Base-by-base conservation (phyloP, 768 basidiomycete genomes). In the Galerina marginata region DNA sequence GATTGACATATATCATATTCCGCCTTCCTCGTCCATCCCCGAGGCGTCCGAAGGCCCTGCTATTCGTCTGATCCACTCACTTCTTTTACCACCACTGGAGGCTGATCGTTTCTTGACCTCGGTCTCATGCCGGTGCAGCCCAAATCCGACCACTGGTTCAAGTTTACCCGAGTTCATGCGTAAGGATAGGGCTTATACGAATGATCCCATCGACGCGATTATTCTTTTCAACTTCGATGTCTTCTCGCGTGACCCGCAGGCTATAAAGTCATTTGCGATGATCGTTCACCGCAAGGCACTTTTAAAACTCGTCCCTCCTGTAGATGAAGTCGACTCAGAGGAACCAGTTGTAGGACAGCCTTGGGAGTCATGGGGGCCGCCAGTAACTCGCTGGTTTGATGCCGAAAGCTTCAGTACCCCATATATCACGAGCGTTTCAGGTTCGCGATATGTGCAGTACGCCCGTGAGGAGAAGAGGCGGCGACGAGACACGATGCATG, bases 341-440 rank as follows among this genome's bases (percentile, higher is more conserved):
- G 2, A 9, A 4, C 51, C 51, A 2, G 38, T 16, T 26, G 29
- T 33, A 7, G 29, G 29, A 33, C 45, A 49, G 38, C 12, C 46
- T 43, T 58, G 56, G 56, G 56, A 58, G 6, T 2, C 47, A 16
- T 58, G 56, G 56, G 56, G 56, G 3, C 56, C 56, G 25, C 56
- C 56, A 26, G 48, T 43, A 29, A 58, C 56, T 6, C 56, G 56
- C 33, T 58, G 56, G 56, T 58, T 58, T 39, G 49, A 26, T 39
- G 23, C 37, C 23, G 5, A 20, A 16, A 7, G 15, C 26, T 10
- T 43, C 9, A 23, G 10, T 6, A 42, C 51, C 4, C 23, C 47
- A 16, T 50, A 58, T 12, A 50, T 58, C 20, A 58, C 56, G 25
- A 40, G 25, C 16, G 29, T 50, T 15, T 58, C 56, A 40, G 56